Evolutionary conservation across 2,329 filamentous ascomycete genomes (phyloP), one percentile per base, ranked within the genome.

Genomic region (Ceratocystis variospora): DNA sequence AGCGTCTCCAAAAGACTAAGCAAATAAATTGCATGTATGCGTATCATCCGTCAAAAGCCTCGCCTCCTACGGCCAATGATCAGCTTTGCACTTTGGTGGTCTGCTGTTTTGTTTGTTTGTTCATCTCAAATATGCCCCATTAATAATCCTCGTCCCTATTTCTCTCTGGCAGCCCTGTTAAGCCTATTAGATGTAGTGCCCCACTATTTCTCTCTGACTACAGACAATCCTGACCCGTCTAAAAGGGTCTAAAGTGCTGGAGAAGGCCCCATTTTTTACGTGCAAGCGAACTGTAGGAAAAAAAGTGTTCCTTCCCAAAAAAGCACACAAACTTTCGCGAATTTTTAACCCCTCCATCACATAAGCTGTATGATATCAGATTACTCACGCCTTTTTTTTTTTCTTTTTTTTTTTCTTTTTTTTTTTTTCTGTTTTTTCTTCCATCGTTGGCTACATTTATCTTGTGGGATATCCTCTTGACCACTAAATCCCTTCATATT

Each of bases 341-440:
- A 66, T 68, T 68, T 68, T 68, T 61, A 61, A 68, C 66, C 66
- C 66, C 63, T 66, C 66, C 50, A 63, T 66, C 44, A 15, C 37
- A 33, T n/a, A 41, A 53, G 37, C 41, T 57, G 22, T 53, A 46
- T 65, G 53, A 65, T 65, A 65, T 65, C 63, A 65, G 44, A 65
- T 48, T 48, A 59, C 55, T 28, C 10, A 25, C 15, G 48, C 10
- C 22, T 63, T 22, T 46, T 57, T 62, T 53, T 37, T 46, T 28
- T 41, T 62, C 25, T 37, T 50, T 22, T 53, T 37, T 17, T 53
- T 6, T 41, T 7, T 44, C 6, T 37, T 31, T 37, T 7, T 31
- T 37, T 7, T 64, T 6, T 8, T 19, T 6, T 48, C 22, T 7
- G 8, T 48, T 28, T 46, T 41, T 41, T 41, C 10, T 15, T 41